A percentile compares a stretch with the other conserved stretches of the same genome.
These are phyloP conservation scores for Scedosporium aurantiacum DNA, from an alignment of 2,329 filamentous ascomycete genomes.

Conservation along the genomic window DNA sequence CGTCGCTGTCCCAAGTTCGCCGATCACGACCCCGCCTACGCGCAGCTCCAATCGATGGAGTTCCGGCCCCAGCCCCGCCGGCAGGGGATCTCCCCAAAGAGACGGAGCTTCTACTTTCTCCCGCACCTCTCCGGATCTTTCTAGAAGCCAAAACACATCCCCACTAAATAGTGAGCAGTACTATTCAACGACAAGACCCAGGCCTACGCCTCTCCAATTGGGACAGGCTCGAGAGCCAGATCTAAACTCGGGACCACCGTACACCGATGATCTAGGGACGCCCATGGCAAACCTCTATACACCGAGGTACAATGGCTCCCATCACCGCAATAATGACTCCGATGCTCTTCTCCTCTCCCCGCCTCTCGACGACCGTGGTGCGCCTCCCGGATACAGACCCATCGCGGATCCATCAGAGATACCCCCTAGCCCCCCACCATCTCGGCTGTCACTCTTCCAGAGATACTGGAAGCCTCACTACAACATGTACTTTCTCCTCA, in stretches of 20 bases:
- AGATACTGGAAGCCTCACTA: constrained; percentile 24
- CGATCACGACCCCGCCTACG: not conserved
- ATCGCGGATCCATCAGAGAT: not conserved
- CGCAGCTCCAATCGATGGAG: not conserved
- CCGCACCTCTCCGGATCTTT: not conserved
- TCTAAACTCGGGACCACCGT: not conserved
- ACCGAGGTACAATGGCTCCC: not conserved
- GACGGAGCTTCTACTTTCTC: not conserved
- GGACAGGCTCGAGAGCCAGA: not conserved
- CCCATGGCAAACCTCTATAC: not conserved
- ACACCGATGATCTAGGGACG: not conserved
- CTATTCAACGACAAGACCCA: not conserved
- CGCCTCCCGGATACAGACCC: not conserved
- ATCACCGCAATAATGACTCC: not conserved
- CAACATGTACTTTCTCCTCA: constrained; percentile 23
- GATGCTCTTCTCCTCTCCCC: not conserved
- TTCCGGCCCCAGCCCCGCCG: not conserved
- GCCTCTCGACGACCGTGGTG: not conserved
- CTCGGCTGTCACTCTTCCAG: constrained; percentile 4
- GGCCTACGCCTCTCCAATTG: not conserved
- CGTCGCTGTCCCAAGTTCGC: not conserved
- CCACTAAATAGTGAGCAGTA: not conserved
- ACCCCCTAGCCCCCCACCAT: not conserved
- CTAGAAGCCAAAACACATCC: not conserved
- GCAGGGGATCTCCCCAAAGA: not conserved